A percentile compares a stretch with the other conserved stretches of the same genome.
These are phyloP conservation scores for Melampsora larici-populina DNA, from an alignment of 1,284 basidiomycete species.

Conservation along the genomic window DNA sequence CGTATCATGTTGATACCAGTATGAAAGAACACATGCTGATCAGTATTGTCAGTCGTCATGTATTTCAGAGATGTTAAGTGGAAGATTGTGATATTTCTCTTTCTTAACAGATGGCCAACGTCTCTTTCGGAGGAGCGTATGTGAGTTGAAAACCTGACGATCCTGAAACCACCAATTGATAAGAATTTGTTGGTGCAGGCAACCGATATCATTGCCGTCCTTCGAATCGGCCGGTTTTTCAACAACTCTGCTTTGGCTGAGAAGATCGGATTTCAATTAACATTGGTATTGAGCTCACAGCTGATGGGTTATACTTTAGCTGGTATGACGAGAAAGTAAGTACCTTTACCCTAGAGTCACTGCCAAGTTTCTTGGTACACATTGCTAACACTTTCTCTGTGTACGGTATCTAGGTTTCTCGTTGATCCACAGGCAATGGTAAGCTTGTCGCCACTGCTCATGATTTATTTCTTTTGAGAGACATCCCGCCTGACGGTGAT, in stretches of 20 bases:
- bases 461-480: background rate
- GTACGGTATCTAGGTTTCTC: background rate
- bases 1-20: background rate
- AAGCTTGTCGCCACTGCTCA: background rate
- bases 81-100: no score
- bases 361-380: no score
- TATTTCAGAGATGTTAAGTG: no score
- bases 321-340: conserved; percentile 51
- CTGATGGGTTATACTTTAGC: no score
- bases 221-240: background rate
- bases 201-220: background rate
- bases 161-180: background rate
- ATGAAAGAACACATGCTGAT: no score
- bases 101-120: background rate
- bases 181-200: background rate
- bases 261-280: conserved; percentile 43
- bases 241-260: background rate
- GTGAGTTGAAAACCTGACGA: background rate
- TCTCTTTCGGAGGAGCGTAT: background rate
- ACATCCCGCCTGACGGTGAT: no score
- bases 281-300: conserved; percentile 56
- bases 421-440: conserved; percentile 3
- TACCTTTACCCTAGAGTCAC: no score
- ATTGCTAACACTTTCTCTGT: no score
- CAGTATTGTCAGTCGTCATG: conserved; percentile 2